Percentiles rank a stretch among this genome's conserved stretches.
Evolutionary conservation across 2,329 filamentous ascomycete species (phyloP).

Genomic region (Beauveria sp.): DNA sequence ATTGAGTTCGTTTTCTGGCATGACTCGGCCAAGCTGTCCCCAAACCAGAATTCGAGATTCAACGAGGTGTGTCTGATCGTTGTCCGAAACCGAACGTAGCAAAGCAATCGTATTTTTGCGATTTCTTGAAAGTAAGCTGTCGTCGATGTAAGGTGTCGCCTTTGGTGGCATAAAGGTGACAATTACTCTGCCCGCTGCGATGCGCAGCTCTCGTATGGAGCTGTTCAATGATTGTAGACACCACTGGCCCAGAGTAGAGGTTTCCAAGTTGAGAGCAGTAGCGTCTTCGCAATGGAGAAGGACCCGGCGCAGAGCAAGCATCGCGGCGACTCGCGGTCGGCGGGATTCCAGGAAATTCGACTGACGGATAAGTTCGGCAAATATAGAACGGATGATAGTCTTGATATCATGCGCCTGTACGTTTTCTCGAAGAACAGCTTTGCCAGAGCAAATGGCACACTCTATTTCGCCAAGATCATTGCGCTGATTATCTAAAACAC

Average conservation of each 20-base stretch:
- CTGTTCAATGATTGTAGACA: slow-evolving; percentile 76
- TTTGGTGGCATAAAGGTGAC: slow-evolving; percentile 51
- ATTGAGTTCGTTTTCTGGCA: slow-evolving; percentile 76
- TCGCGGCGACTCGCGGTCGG: slow-evolving; percentile 60
- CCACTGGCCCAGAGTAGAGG: slow-evolving; percentile 66
- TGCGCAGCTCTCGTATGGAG: slow-evolving; percentile 74
- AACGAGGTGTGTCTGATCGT: slow-evolving; percentile 57
- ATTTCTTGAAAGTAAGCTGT: slow-evolving; percentile 33
- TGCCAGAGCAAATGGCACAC: slow-evolving; percentile 1
- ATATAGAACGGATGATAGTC: slow-evolving; percentile 34
- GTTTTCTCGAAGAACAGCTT: neutral
- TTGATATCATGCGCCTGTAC: slow-evolving; percentile 17
- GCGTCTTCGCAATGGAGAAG: slow-evolving; percentile 56
- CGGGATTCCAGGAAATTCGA: slow-evolving; percentile 44
- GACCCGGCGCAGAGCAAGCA: slow-evolving; percentile 63
- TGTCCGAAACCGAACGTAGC: slow-evolving; percentile 64
- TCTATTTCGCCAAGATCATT: neutral
- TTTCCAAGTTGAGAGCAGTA: slow-evolving; percentile 57
- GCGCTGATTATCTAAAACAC: neutral
- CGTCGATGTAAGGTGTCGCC: slow-evolving; percentile 13
- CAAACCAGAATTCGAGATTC: slow-evolving; percentile 83
- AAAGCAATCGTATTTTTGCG: slow-evolving; percentile 62
- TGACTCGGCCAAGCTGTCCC: slow-evolving; percentile 72
- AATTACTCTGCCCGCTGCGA: slow-evolving; percentile 66
- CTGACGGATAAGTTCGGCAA: slow-evolving; percentile 38